Evolutionary conservation across 768 basidiomycete species (phyloP).

Genomic region (Pholiota microspora): DNA sequence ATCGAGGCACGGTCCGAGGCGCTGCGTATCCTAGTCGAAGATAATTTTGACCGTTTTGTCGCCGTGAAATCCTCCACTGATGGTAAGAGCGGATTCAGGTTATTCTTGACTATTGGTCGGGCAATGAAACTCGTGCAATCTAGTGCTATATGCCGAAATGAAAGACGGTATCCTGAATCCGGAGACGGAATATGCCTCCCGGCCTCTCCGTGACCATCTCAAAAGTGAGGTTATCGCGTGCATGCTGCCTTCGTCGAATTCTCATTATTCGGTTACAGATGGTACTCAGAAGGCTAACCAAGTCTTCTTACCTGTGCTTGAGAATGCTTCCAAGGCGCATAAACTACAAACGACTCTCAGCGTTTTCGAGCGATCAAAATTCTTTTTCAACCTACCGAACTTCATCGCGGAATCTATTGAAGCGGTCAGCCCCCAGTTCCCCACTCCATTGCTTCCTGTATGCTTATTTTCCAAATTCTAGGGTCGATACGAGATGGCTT

Average conservation of each 20-base stretch:
- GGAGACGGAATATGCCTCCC: slow-evolving; percentile 78
- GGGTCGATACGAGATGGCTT: slow-evolving; percentile 92
- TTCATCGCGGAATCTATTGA: slow-evolving; percentile 87
- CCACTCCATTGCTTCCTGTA: background rate
- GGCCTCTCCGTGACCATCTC: slow-evolving; percentile 77
- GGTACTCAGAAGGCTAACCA: slow-evolving; percentile 93
- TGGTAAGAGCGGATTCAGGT: slow-evolving; percentile 43
- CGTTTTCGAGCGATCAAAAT: slow-evolving; percentile 95
- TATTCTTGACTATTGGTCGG: background rate
- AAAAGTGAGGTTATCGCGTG: slow-evolving; percentile 53
- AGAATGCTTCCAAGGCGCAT: slow-evolving; percentile 92
- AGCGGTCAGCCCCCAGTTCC: slow-evolving; percentile 52
- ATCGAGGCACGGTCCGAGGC: slow-evolving; percentile 93
- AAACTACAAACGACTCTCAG: slow-evolving; percentile 90
- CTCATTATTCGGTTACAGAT: slow-evolving; percentile 40
- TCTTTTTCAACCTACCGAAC: slow-evolving; percentile 97
- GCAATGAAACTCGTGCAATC: background rate
- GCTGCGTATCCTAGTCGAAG: slow-evolving; percentile 92
- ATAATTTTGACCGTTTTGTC: slow-evolving; percentile 97
- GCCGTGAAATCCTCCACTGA: slow-evolving; percentile 97
- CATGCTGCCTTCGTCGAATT: background rate
- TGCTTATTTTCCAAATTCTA: slow-evolving; percentile 27
- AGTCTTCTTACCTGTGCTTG: slow-evolving; percentile 93
- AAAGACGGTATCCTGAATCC: slow-evolving; percentile 79
- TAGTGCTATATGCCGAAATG: slow-evolving; percentile 92